Percentiles rank a stretch among this genome's conserved stretches.
These are phyloP conservation scores for Parastagonospora nodorum DNA, from an alignment of 2,329 filamentous ascomycete genomes.

Conservation along the genomic window DNA sequence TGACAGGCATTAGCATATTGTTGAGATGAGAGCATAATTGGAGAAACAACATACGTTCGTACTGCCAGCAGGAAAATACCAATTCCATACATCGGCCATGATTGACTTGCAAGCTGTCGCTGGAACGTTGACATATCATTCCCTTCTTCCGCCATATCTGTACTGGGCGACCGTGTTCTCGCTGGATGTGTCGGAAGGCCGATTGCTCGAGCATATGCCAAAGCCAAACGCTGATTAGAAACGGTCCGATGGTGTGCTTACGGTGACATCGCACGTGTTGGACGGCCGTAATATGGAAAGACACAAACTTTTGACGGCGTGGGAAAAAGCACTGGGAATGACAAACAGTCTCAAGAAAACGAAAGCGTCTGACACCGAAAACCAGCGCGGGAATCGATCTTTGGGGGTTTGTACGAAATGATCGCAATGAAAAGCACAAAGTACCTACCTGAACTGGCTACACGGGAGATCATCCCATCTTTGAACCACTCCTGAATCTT, in stretches of 20 bases:
- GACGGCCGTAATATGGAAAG: not conserved
- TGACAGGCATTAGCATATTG: constrained; percentile 6
- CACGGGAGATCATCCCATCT: not conserved
- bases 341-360: not conserved
- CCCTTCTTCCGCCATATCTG: constrained; percentile 12
- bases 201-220: no score
- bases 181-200: no score
- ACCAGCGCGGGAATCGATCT: no score
- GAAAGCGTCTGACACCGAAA: not conserved
- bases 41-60: constrained; percentile 28
- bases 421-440: no score
- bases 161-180: not conserved
- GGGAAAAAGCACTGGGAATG: not conserved
- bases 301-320: not conserved
- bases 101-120: constrained; percentile 23
- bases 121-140: constrained; percentile 23
- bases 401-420: no score
- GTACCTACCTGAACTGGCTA: no score
- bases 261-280: not conserved
- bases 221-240: not conserved
- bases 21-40: not conserved
- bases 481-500: not conserved
- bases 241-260: not conserved
- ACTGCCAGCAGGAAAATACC: constrained; percentile 34
- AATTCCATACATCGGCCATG: constrained; percentile 37